Evolutionary conservation across 257 asterid genomes (phyloP).

Genomic region (Solanum clarkiae): DNA sequence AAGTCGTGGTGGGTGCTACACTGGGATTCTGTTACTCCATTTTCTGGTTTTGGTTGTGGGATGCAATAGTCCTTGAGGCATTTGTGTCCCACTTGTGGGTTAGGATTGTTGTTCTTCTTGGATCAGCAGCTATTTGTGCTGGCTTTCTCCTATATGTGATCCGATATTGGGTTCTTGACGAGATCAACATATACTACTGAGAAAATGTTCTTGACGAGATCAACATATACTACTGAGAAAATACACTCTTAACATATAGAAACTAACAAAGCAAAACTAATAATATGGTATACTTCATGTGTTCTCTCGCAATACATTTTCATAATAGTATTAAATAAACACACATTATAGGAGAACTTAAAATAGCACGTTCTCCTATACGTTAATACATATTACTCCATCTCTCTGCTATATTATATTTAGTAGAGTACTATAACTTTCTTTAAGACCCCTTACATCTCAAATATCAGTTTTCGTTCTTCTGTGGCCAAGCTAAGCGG

Average conservation of each 20-base stretch:
- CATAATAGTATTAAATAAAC: neutral
- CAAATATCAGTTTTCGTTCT: neutral
- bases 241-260: neutral
- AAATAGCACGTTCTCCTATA: neutral
- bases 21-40: conserved; percentile 37
- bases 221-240: neutral
- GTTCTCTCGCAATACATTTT: neutral
- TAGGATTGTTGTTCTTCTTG: conserved; percentile 26
- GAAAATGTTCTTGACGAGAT: conserved; percentile 18
- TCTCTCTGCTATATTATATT: neutral
- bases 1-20: conserved; percentile 60
- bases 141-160: conserved; percentile 21
- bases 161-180: conserved; percentile 28
- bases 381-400: neutral
- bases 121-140: conserved; percentile 17
- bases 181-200: conserved; percentile 5
- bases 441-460: neutral
- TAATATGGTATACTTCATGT: neutral
- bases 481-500: neutral
- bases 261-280: neutral
- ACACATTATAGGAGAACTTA: neutral
- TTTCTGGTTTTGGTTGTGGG: conserved; percentile 70
- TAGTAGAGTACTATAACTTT: neutral
- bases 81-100: conserved; percentile 35
- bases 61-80: conserved; percentile 21